Percentiles rank a stretch among this genome's conserved stretches.
Conservation (phyloP, 495 filamentous ascomycete genomes). For the Penicillium subrubescens region DNA sequence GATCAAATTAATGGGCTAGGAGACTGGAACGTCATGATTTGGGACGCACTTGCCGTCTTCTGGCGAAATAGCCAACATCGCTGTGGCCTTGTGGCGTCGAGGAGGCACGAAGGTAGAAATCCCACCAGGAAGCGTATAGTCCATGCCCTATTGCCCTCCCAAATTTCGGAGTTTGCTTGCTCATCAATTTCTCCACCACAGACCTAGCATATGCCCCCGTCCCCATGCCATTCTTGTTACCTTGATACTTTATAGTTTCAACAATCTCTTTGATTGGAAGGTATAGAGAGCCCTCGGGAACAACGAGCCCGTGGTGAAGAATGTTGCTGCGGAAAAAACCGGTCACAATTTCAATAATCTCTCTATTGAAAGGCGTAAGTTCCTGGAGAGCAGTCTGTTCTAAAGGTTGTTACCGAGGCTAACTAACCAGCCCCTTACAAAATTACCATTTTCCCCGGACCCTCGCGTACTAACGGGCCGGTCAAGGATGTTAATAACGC, state of each 20-base stretch:
- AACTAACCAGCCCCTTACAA: too few species aligned
- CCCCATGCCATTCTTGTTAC: slow-evolving; percentile 6
- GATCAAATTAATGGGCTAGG: too few species aligned
- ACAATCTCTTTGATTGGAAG: slow-evolving; percentile 18
- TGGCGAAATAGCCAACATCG: too few species aligned
- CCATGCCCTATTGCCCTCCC: slow-evolving; percentile 3
- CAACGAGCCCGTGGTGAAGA: slow-evolving; percentile 17
- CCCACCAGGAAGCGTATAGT: not conserved
- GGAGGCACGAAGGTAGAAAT: slow-evolving; percentile 1
- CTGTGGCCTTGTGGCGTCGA: too few species aligned
- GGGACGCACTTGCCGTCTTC: too few species aligned
- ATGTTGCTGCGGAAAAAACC: slow-evolving; percentile 17
- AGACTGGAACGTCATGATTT: too few species aligned
- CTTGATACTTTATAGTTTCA: slow-evolving; percentile 8
- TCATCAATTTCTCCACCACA: slow-evolving; percentile 7
- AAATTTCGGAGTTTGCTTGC: slow-evolving; percentile 4
- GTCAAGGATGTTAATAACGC: too few species aligned
- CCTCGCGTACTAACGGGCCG: too few species aligned
- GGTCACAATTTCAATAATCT: slow-evolving; percentile 17
- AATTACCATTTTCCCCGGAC: too few species aligned
- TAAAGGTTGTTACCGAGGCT: too few species aligned
- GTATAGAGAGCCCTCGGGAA: slow-evolving; percentile 12
- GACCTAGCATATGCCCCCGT: slow-evolving; percentile 1
- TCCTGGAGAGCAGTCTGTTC: too few species aligned
- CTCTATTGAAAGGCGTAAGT: slow-evolving; percentile 6